Base-by-base conservation (phyloP, 2,329 filamentous ascomycete genomes). In the Orbilia brochopaga region DNA sequence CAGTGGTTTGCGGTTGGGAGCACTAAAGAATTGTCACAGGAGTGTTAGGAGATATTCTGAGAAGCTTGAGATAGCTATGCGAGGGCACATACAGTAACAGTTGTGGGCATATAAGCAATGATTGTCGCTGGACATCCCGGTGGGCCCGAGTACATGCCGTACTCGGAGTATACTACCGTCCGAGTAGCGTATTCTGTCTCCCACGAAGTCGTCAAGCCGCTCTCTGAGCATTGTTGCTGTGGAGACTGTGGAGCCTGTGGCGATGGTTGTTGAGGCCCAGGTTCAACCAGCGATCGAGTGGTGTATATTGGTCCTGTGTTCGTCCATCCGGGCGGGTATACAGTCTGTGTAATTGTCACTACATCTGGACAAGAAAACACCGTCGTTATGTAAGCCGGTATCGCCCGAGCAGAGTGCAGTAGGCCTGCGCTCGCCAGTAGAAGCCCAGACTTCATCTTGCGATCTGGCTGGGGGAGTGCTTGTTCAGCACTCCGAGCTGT, bases 291-390 rank as follows among this genome's bases (percentile, higher is more conserved):
- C 17, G 54, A 37, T 24, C 27, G 32, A 35, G 66, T 64, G n/a
- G 66, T 65, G 40, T 72, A 72, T 52, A 72, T 53, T 57, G 67
- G 67, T 5, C 67, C 67, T 51, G 67, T 72, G 42, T 48, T 65
- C 30, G 67, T 65, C 67, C 67, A 72, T 35, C 67, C 67, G 42
- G 67, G 67, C 48, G 67, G 67, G 60, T 72, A 72, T 46, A 72
- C 67, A 11, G 67, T 72, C 50, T 72, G 67, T 56, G 67, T 72
- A 23, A 72, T 57, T 32, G 67, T 72, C 60, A 72, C 50, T 30
- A 60, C 67, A 57, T 72, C 56, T 0, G 67, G 67, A 55, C 67
- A 72, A 35, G 53, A 60, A 51, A 56, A 72, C 21, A 72, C 60
- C 1, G 67, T 72, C 51, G 60, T 72, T 19, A 72, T 72, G 44